A percentile compares a stretch with the other conserved stretches of the same genome.
These are phyloP conservation scores for Primulina tabacum DNA, from an alignment of 257 asterid species.

Conservation along the genomic window DNA sequence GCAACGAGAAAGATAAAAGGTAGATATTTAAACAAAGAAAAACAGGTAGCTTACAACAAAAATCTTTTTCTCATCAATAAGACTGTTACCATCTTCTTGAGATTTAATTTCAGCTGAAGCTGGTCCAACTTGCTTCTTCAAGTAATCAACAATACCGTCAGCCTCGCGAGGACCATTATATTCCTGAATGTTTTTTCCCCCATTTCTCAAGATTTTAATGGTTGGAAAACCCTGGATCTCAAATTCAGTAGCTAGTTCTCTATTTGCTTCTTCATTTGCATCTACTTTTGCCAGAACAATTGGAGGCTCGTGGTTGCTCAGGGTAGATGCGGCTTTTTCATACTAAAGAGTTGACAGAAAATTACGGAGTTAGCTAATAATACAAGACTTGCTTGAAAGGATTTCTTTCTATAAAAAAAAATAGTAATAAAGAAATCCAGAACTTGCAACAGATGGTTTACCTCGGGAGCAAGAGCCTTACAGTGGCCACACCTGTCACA, in stretches of 20 bases:
- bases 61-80: slow-evolving; percentile 54
- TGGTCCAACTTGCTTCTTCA: slow-evolving; percentile 83
- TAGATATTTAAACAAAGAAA: background rate
- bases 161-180: slow-evolving; percentile 90
- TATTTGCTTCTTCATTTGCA: slow-evolving; percentile 57
- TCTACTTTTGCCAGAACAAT: slow-evolving; percentile 75
- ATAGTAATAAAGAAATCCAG: too few species aligned
- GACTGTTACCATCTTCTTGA: slow-evolving; percentile 44
- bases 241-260: slow-evolving; percentile 50
- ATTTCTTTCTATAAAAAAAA: too few species aligned
- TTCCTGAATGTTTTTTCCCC: slow-evolving; percentile 59
- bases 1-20: background rate
- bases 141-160: slow-evolving; percentile 60
- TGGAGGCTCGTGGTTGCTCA: slow-evolving; percentile 71
- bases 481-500: slow-evolving; percentile 59
- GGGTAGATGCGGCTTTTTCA: slow-evolving; percentile 67
- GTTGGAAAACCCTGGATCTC: slow-evolving; percentile 79
- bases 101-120: slow-evolving; percentile 72
- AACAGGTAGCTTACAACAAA: slow-evolving; percentile 35
- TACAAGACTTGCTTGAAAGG: background rate
- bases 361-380: slow-evolving; percentile 3
- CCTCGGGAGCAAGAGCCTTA: slow-evolving; percentile 36
- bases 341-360: slow-evolving; percentile 37
- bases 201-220: slow-evolving; percentile 69
- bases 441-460: slow-evolving; percentile 20